Base-by-base conservation (phyloP, 2,329 filamentous ascomycete species). In the Pseudopithomyces chartarum region DNA sequence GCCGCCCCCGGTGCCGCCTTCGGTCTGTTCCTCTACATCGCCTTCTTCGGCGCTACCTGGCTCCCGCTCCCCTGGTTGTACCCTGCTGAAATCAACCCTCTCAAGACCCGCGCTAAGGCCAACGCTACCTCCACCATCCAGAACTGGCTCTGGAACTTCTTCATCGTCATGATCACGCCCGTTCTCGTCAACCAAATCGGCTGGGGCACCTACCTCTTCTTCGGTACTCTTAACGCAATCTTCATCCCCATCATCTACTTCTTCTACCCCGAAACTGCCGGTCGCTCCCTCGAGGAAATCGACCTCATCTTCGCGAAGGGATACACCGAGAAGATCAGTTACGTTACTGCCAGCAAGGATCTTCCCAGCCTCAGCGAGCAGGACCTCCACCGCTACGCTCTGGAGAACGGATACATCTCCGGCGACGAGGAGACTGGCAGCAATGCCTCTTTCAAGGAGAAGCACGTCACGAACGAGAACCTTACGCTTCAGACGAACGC, bases 201-300 rank as follows among this genome's bases (percentile, higher is more conserved):
- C 1, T 78, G 76, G 73, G 75, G 71, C 13, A 78, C 75, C 8
- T 80, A 79, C 58, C 74, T 81, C 55, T 72, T 80, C 73, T 85
- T 84, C 69, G 80, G 80, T 4, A 75, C 79, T 8, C 77, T 85
- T 54, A 85, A 84, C 75, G 80, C 75, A 13, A 60, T 71, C 43
- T 84, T 83, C 74, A 78, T 84, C 42, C 82, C 82, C 12, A 55
- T 82, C 56, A 81, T 83, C 67, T 82, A 78, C 70, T 81, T 84
- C 75, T 82, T 84, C 75, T 82, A 85, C 55, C 84, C 84, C 0
- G 84, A 86, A 64, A 86, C 83, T 0, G 75, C 73, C 22, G 79
- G 80, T 39, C 68, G 82, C 8, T 74, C 70, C 1, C 74, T 85
- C 0, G 82, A 85, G 60, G 81, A 85, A 56, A 82, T 85, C 33